These are phyloP conservation scores for Claviceps citrina DNA, from an alignment of 2,329 filamentous ascomycete species.

Conservation along the genomic window DNA sequence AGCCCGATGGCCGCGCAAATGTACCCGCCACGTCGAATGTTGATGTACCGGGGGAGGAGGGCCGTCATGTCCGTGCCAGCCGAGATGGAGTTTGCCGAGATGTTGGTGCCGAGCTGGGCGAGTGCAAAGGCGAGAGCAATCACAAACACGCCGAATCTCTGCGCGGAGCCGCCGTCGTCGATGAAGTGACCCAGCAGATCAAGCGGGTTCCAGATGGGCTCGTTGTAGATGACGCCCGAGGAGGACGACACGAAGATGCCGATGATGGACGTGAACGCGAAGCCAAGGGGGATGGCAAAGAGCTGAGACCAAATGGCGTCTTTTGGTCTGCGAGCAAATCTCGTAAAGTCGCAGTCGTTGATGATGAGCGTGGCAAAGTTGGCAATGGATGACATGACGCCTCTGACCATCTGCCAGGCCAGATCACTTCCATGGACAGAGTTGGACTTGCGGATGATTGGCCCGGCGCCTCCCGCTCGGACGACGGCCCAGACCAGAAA, in stretches of 20 bases:
- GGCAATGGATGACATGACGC: slow-evolving; percentile 76
- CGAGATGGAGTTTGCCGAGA: slow-evolving; percentile 73
- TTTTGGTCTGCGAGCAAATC: slow-evolving; percentile 61
- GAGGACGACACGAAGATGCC: slow-evolving; percentile 65
- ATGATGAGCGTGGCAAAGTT: slow-evolving; percentile 83
- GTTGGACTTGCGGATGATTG: slow-evolving; percentile 57
- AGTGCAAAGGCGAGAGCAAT: slow-evolving; percentile 57
- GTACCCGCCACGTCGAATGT: slow-evolving; percentile 76
- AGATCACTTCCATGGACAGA: slow-evolving; percentile 50
- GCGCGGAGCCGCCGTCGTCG: slow-evolving; percentile 48
- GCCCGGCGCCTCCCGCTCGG: slow-evolving; percentile 67
- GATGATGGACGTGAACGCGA: slow-evolving; percentile 71
- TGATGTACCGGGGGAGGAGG: slow-evolving; percentile 62
- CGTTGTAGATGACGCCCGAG: slow-evolving; percentile 49
- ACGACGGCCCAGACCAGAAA: slow-evolving; percentile 82
- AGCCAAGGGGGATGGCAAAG: slow-evolving; percentile 54
- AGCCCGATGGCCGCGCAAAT: slow-evolving; percentile 67
- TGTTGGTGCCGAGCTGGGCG: slow-evolving; percentile 74
- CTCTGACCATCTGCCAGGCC: slow-evolving; percentile 69
- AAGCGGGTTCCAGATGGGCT: slow-evolving; percentile 61
- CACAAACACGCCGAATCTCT: slow-evolving; percentile 62
- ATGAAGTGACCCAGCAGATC: slow-evolving; percentile 51
- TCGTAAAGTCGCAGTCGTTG: slow-evolving; percentile 70
- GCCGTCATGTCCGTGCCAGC: slow-evolving; percentile 74
- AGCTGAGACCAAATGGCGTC: slow-evolving; percentile 74